A percentile compares a stretch with the other conserved stretches of the same genome.
These are phyloP conservation scores for Toxicodendron radicans DNA, from an alignment of 345 rosid genomes.

Conservation along the genomic window DNA sequence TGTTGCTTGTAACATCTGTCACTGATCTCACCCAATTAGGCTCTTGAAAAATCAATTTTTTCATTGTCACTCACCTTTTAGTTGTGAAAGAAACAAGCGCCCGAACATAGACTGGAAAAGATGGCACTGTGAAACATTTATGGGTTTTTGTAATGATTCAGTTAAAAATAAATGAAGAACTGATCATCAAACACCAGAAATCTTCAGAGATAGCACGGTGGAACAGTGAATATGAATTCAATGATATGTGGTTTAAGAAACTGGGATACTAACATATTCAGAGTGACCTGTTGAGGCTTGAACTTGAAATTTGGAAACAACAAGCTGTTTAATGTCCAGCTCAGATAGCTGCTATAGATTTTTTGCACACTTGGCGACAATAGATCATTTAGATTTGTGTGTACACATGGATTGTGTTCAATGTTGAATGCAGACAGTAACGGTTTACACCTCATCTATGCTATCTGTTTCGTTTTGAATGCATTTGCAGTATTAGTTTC, in stretches of 20 bases:
- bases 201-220: background rate
- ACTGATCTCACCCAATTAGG: conserved; percentile 8
- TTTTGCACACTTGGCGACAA: background rate
- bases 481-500: background rate
- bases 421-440: background rate
- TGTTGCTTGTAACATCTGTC: conserved; percentile 14
- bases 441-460: background rate
- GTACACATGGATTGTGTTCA: background rate
- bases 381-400: background rate
- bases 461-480: conserved; percentile 6
- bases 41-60: conserved; percentile 12
- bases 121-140: background rate
- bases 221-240: background rate
- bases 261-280: background rate
- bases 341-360: background rate
- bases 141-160: background rate
- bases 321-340: background rate
- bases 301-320: background rate
- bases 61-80: conserved; percentile 1
- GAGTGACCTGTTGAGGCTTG: background rate
- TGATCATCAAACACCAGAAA: background rate
- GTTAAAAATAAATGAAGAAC: background rate
- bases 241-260: background rate
- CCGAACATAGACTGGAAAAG: background rate
- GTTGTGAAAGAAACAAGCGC: background rate